Base-by-base conservation (phyloP, 164 flowering plant species). In the Magnolia sinica region DNA sequence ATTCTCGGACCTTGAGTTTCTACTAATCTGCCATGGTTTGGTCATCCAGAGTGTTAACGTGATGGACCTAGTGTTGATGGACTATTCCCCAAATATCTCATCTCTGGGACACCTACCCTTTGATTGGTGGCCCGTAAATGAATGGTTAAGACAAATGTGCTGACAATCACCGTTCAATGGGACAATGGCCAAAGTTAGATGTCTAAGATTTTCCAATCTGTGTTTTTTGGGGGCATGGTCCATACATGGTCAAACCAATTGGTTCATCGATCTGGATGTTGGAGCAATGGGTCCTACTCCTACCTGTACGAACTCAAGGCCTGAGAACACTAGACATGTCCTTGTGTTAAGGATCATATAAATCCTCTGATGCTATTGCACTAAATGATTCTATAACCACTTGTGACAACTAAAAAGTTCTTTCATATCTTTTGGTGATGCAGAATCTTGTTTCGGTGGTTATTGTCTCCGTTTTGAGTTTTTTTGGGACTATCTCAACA, bases 381-480 rank as follows among this genome's bases (percentile, higher is more conserved):
- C 74, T 63, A 23, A 67, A 64, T 24, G 65, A 68, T 55, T 37
- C 9, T 24, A 45, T 61, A 61, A 55, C 10, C 5, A 72, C 58
- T 22, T 75, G 58, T 7, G 16, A 37, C 61, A 64, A n/a, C 14
- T 81, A 58, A 75, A 63, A 20, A 61, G 64, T 63, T 79, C 20
- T 50, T 75, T 65, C 7, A 37, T 50, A 13, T 68, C 81, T 24
- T 70, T 80, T 22, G 78, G 10, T 84, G 74, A 74, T 90, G 96
- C 97, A 96, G 99, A 96, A 96, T 86, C 82, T 96, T 59, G 90
- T 96, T 59, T 89, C 97, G 2, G 99, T 94, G 76, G 79, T 92
- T 79, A 78, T 91, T 77, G 98, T 96, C 49, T 88, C 94, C 66
- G 77, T 75, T 4, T 82, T 96, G 89, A 91, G 90, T 68, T 68